Percentiles rank a stretch among this genome's conserved stretches.
Conservation (phyloP, 2,329 filamentous ascomycete species). For the Knufia petricola region DNA sequence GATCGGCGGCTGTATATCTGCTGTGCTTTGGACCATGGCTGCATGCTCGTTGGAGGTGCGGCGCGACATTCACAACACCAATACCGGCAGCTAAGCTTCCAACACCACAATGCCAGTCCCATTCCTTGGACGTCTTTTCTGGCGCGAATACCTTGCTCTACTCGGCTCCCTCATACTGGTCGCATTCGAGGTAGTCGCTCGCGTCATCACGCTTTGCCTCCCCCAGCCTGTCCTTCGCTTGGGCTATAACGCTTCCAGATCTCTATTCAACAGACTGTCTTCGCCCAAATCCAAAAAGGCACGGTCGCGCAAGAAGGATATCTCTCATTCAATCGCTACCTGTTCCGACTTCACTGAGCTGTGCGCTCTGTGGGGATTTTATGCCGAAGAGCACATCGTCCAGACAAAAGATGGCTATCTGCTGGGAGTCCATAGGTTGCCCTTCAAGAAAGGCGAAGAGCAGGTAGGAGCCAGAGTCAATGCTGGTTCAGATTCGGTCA, state of each 20-base stretch:
- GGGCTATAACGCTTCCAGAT: slow-evolving; percentile 72
- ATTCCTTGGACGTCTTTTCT: slow-evolving; percentile 52
- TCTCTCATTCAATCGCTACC: slow-evolving; percentile 69
- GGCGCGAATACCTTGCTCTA: slow-evolving; percentile 77
- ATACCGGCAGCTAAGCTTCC: not conserved
- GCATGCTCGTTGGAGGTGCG: too few species aligned
- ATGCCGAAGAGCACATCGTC: slow-evolving; percentile 90
- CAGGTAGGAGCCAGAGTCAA: slow-evolving; percentile 59
- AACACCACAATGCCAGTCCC: slow-evolving; percentile 48
- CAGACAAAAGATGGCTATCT: slow-evolving; percentile 92
- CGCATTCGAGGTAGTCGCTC: slow-evolving; percentile 69
- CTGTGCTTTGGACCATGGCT: too few species aligned
- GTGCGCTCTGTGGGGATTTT: slow-evolving; percentile 84
- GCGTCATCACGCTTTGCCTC: slow-evolving; percentile 76
- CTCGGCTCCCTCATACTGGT: slow-evolving; percentile 75
- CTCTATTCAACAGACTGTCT: slow-evolving; percentile 69
- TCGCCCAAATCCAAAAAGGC: slow-evolving; percentile 60
- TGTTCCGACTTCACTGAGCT: slow-evolving; percentile 88
- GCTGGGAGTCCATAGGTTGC: slow-evolving; percentile 77
- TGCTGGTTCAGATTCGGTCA: slow-evolving; percentile 53
- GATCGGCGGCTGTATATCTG: too few species aligned
- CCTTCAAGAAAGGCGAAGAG: slow-evolving; percentile 65
- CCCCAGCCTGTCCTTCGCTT: slow-evolving; percentile 72
- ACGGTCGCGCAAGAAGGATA: slow-evolving; percentile 57
- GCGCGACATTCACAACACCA: too few species aligned